Percentiles rank a stretch among this genome's conserved stretches.
Conservation (phyloP, 202 grass and related monocot genomes). For the Miscanthus sacchariflorus region DNA sequence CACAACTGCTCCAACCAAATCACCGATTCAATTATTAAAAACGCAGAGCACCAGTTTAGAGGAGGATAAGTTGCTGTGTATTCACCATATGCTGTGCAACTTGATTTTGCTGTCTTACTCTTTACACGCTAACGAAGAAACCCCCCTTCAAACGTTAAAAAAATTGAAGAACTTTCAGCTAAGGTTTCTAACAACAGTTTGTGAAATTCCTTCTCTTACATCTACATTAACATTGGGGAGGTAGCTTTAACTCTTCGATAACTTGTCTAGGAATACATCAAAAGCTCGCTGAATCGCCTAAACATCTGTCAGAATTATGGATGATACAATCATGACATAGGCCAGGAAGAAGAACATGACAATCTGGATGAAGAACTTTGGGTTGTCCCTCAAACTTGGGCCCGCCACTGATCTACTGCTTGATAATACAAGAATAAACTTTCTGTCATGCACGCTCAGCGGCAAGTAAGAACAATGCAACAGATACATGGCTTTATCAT, state of each 20-base stretch:
- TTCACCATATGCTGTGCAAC: constrained; percentile 37
- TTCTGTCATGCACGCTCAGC: constrained; percentile 6
- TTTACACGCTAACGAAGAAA: constrained; percentile 39
- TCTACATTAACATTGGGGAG: constrained; percentile 52
- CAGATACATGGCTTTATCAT: constrained; percentile 23
- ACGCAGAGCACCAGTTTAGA: background rate
- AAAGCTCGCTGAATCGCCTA: constrained; percentile 47
- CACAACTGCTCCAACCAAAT: background rate
- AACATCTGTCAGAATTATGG: constrained; percentile 94
- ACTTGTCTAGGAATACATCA: constrained; percentile 44
- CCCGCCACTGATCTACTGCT: constrained; percentile 73
- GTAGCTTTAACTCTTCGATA: constrained; percentile 38
- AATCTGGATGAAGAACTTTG: constrained; percentile 97
- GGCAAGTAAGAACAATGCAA: background rate
- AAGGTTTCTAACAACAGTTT: constrained; percentile 41
- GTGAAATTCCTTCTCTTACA: constrained; percentile 38
- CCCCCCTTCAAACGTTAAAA: constrained; percentile 21
- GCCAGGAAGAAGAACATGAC: constrained; percentile 93
- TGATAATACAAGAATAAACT: constrained; percentile 38
- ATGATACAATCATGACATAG: constrained; percentile 98
- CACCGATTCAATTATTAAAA: constrained; percentile 2
- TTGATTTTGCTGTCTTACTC: constrained; percentile 26
- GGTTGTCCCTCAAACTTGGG: constrained; percentile 93
- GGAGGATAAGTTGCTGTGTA: constrained; percentile 7
- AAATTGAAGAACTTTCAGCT: constrained; percentile 38